Percentiles rank a stretch among this genome's conserved stretches.
These are phyloP conservation scores for Candida morakotiae DNA, from an alignment of 805 yeast species.

Conservation along the genomic window DNA sequence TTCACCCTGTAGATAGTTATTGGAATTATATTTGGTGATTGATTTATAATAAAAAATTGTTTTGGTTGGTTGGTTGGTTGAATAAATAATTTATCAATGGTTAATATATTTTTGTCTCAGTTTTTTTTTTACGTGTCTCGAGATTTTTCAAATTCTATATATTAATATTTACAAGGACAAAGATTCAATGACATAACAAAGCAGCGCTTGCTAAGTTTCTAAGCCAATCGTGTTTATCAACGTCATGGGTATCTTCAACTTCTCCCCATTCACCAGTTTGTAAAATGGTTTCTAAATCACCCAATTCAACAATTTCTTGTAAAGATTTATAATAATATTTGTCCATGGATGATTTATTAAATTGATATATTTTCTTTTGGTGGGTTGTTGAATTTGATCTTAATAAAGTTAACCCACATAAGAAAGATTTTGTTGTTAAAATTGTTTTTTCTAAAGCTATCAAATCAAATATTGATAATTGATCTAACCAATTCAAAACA, in stretches of 20 bases:
- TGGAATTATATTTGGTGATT: too few relatives aligned
- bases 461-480: conserved; percentile 68
- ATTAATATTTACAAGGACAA: neutral
- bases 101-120: neutral
- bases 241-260: conserved; percentile 98
- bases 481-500: conserved; percentile 60
- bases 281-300: conserved; percentile 74
- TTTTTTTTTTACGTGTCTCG: conserved; percentile 4
- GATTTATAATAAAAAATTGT: too few relatives aligned
- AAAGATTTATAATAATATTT: conserved; percentile 41
- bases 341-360: conserved; percentile 26
- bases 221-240: conserved; percentile 85
- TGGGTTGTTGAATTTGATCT: conserved; percentile 37
- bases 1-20: too few relatives aligned
- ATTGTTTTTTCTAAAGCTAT: conserved; percentile 91
- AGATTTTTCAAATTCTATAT: neutral
- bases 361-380: conserved; percentile 25
- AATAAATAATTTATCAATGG: too few relatives aligned
- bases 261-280: conserved; percentile 97
- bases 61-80: too few relatives aligned
- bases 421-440: conserved; percentile 77
- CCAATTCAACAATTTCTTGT: conserved; percentile 72
- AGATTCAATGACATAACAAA: conserved; percentile 24
- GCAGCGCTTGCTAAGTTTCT: conserved; percentile 82
- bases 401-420: conserved; percentile 71